These are phyloP conservation scores for Mucor velutinosus DNA, from an alignment of 371 early-diverging fungal genomes.

Conservation along the genomic window DNA sequence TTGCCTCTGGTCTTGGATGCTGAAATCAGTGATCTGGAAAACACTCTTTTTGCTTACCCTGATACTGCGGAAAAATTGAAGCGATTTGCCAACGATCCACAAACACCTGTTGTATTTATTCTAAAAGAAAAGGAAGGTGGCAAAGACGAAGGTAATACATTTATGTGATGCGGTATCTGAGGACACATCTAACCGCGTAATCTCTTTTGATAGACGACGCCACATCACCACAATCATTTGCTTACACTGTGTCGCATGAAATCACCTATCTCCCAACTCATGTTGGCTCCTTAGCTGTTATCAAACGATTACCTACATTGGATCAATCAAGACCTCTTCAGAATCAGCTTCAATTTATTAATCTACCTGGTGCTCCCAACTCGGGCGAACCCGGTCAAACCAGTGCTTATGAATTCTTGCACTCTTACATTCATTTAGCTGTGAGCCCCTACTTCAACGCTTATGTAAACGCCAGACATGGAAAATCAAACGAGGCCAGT, in stretches of 20 bases:
- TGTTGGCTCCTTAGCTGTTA: conserved; percentile 84
- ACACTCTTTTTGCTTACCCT: conserved; percentile 64
- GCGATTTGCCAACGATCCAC: conserved; percentile 80
- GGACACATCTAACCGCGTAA: not conserved
- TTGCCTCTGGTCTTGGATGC: conserved; percentile 77
- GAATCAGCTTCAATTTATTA: conserved; percentile 87
- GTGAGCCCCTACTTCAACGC: conserved; percentile 98
- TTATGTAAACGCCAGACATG: conserved; percentile 77
- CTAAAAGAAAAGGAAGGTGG: conserved; percentile 75
- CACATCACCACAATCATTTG: conserved; percentile 39
- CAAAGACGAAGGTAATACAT: conserved; percentile 48
- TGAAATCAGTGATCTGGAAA: conserved; percentile 59
- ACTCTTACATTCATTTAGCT: conserved; percentile 91
- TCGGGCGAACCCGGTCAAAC: conserved; percentile 55
- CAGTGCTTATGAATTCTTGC: conserved; percentile 91
- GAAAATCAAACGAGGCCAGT: conserved; percentile 29
- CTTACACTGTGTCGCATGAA: conserved; percentile 77
- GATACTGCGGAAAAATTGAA: conserved; percentile 76
- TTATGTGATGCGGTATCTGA: not conserved
- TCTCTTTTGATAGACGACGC: conserved; percentile 36
- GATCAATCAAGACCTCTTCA: conserved; percentile 78
- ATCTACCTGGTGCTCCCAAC: conserved; percentile 86
- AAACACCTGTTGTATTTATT: conserved; percentile 77
- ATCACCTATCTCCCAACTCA: conserved; percentile 74
- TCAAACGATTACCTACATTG: conserved; percentile 81